Percentiles rank a stretch among this genome's conserved stretches.
These are phyloP conservation scores for Halenospora varia DNA, from an alignment of 495 filamentous ascomycete species.

Conservation along the genomic window DNA sequence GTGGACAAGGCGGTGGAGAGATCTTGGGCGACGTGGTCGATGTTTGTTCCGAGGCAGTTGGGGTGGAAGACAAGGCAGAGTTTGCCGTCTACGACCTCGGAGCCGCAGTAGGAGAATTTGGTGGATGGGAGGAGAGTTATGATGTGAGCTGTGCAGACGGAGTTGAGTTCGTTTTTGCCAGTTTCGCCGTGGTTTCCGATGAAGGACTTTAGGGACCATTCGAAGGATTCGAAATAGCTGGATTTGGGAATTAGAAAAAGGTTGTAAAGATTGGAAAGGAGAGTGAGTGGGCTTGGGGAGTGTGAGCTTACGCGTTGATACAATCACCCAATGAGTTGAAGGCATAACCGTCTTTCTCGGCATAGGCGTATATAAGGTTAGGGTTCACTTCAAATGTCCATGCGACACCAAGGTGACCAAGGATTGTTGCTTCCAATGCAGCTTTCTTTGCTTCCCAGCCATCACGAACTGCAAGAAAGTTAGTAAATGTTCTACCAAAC, in stretches of 20 bases:
- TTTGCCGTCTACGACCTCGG: slow-evolving; percentile 39
- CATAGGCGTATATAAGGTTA: slow-evolving; percentile 43
- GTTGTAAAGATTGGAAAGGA: not conserved
- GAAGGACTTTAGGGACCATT: slow-evolving; percentile 37
- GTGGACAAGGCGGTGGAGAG: slow-evolving; percentile 40
- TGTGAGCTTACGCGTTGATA: slow-evolving; percentile 34
- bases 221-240: slow-evolving; percentile 42
- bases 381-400: slow-evolving; percentile 48
- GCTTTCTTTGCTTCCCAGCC: slow-evolving; percentile 44
- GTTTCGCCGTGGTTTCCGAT: slow-evolving; percentile 28
- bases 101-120: slow-evolving; percentile 41
- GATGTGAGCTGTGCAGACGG: slow-evolving; percentile 38
- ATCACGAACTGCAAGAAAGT: slow-evolving; percentile 41
- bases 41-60: slow-evolving; percentile 40
- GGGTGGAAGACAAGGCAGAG: slow-evolving; percentile 43
- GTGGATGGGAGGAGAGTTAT: slow-evolving; percentile 39
- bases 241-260: slow-evolving; percentile 1
- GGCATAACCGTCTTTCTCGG: slow-evolving; percentile 40
- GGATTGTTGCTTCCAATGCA: slow-evolving; percentile 38
- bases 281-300: not conserved
- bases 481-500: slow-evolving; percentile 6
- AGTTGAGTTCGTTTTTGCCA: slow-evolving; percentile 43
- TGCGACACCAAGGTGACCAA: slow-evolving; percentile 34
- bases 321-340: slow-evolving; percentile 40
- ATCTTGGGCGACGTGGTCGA: slow-evolving; percentile 30